Evolutionary conservation across 164 flowering plant species (phyloP), one percentile per base, ranked within the genome.

Genomic region (Warburgia ugandensis): DNA sequence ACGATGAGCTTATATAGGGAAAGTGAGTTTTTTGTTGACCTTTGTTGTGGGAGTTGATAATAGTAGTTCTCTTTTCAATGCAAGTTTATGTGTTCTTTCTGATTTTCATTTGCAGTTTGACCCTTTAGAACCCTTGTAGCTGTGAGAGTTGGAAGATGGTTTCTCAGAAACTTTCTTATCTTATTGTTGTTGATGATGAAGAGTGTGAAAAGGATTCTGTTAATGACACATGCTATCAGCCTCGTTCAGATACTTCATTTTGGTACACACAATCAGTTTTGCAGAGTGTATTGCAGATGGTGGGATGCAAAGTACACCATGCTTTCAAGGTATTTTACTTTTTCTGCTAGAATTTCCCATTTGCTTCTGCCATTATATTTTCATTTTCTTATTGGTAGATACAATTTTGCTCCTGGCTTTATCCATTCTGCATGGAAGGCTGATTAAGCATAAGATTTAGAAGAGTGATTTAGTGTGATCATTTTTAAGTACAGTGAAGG

Each of bases 231-330:
- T 44, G 51, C 26, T n/a, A 52, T 26, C 44, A 51, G 17, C 33
- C 56, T n/a, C 41, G 16, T 6, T 13, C 45, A 36, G 32, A 30
- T 16, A 17, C 35, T 19, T 45, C 65, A 32, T 56, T 52, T 48
- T 56, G 60, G 45, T 58, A 68, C 42, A 62, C 71, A 17, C 50
- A 48, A 8, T 20, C 60, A 1, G 50, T 43, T 53, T 54, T 67
- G 28, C 63, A 67, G 63, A 67, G 58, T 16, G 35, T 60, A 48
- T 39, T 67, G 42, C 71, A 47, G 58, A 42, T 57, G 11, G 57
- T 62, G 55, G 71, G 71, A 28, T 67, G 71, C 59, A 67, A 67
- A 62, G 47, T 55, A 16, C 30, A 60, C 8, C 67, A 62, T 54
- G 66, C 71, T 21, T 61, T 56, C 42, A 61, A 67, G 71, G 71